Evolutionary conservation across 140 eudicot species (phyloP).

Genomic region (Stevia rebaudiana): DNA sequence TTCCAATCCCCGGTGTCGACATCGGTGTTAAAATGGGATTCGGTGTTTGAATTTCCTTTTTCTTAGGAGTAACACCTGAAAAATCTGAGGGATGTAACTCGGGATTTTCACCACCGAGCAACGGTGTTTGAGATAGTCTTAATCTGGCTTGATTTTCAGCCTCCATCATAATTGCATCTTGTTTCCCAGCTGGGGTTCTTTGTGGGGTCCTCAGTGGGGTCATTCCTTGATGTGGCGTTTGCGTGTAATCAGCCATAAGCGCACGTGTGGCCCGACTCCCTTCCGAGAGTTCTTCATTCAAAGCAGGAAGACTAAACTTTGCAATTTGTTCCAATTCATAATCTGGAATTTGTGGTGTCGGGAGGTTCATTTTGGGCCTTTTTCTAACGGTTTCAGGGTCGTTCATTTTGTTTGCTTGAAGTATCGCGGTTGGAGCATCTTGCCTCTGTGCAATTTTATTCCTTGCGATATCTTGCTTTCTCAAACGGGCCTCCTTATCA

Average conservation of each 20-base stretch:
- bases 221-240: slow-evolving; percentile 86
- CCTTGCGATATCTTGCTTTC: slow-evolving; percentile 87
- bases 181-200: slow-evolving; percentile 91
- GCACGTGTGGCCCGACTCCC: slow-evolving; percentile 95
- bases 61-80: slow-evolving; percentile 95
- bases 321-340: slow-evolving; percentile 93
- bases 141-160: slow-evolving; percentile 92
- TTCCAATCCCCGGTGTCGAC: slow-evolving; percentile 71
- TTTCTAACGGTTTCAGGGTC: slow-evolving; percentile 87
- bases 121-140: slow-evolving; percentile 88
- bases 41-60: slow-evolving; percentile 80
- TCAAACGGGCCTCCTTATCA: slow-evolving; percentile 77
- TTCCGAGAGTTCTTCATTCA: slow-evolving; percentile 66
- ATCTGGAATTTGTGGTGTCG: slow-evolving; percentile 93
- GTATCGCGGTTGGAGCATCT: slow-evolving; percentile 85
- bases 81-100: slow-evolving; percentile 94
- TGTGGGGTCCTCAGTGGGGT: slow-evolving; percentile 91
- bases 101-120: slow-evolving; percentile 95
- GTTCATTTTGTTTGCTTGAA: slow-evolving; percentile 88
- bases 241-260: slow-evolving; percentile 76
- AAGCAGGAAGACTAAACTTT: slow-evolving; percentile 70
- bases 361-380: slow-evolving; percentile 86
- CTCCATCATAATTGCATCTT: slow-evolving; percentile 96
- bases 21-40: slow-evolving; percentile 74
- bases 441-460: slow-evolving; percentile 89